These are phyloP conservation scores for Solanum pennellii DNA, from an alignment of 257 asterid species.

Conservation along the genomic window DNA sequence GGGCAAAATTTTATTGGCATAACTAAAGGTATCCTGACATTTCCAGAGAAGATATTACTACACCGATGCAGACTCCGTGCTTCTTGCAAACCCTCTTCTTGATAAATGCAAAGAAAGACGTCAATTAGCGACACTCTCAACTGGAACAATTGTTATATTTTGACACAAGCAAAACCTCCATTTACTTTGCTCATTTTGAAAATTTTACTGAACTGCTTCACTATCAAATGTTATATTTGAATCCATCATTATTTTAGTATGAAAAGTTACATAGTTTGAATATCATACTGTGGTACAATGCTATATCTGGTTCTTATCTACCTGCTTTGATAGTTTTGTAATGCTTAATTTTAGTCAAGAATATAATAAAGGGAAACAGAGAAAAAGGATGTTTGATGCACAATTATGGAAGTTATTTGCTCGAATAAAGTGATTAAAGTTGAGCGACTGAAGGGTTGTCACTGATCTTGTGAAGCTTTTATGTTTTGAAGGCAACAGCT, in stretches of 20 bases:
- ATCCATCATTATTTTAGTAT: background rate
- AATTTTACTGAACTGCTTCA: background rate
- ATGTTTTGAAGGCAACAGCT: conserved; percentile 76
- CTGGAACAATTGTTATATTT: background rate
- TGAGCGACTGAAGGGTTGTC: background rate
- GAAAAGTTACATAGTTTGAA: background rate
- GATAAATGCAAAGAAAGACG: background rate
- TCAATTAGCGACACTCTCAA: background rate
- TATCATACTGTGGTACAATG: background rate
- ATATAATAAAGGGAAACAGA: background rate
- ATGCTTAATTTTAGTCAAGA: background rate
- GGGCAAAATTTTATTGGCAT: background rate
- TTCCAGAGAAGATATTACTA: background rate
- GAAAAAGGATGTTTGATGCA: background rate
- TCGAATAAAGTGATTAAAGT: background rate
- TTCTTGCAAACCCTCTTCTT: background rate
- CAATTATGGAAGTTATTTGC: background rate
- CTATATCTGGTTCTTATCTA: background rate
- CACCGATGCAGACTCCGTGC: background rate
- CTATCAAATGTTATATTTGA: background rate
- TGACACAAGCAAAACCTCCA: background rate
- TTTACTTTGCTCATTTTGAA: background rate
- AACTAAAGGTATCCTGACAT: background rate
- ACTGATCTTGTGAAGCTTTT: conserved; percentile 3
- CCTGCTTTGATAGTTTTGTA: background rate